phyloP scores from a whole-genome alignment of 371 early-diverging fungal genomes.

The Circinella minor region DNA sequence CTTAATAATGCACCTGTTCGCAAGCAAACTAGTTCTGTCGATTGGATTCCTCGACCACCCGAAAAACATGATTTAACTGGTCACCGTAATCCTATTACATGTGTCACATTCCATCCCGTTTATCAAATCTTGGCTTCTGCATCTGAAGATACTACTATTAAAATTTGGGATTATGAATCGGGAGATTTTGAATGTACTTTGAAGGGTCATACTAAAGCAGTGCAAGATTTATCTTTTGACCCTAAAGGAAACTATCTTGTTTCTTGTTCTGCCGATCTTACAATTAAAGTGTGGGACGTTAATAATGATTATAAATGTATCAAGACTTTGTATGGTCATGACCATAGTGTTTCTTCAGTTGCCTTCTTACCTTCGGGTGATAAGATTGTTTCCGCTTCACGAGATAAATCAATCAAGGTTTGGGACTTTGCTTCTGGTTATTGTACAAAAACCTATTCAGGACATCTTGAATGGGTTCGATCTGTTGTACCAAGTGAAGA shows the following conservation, averaged over 20 bases:
- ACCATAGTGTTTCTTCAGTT: constrained; percentile 90
- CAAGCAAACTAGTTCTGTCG: constrained; percentile 63
- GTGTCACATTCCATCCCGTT: constrained; percentile 88
- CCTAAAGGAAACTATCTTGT: constrained; percentile 79
- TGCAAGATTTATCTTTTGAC: constrained; percentile 84
- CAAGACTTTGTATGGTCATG: constrained; percentile 89
- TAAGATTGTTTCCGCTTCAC: constrained; percentile 80
- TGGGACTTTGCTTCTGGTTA: constrained; percentile 91
- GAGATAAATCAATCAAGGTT: constrained; percentile 88
- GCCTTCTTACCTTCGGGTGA: constrained; percentile 76
- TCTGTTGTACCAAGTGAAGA: constrained; percentile 71
- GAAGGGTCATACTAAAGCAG: constrained; percentile 94
- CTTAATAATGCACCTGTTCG: constrained; percentile 69
- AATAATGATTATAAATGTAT: constrained; percentile 86
- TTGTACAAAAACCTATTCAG: constrained; percentile 78
- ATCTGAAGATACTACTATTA: constrained; percentile 90
- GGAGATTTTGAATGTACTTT: constrained; percentile 90
- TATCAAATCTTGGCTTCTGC: constrained; percentile 85
- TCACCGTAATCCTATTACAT: constrained; percentile 83
- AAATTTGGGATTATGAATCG: constrained; percentile 91
- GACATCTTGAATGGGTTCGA: constrained; percentile 92
- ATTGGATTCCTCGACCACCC: constrained; percentile 88
- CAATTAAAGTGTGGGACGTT: constrained; percentile 90
- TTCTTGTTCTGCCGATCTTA: constrained; percentile 89
- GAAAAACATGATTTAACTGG: constrained; percentile 73